Evolutionary conservation across 352 stramenopile species (phyloP).

Genomic region (Globisporangium cederbergense): DNA sequence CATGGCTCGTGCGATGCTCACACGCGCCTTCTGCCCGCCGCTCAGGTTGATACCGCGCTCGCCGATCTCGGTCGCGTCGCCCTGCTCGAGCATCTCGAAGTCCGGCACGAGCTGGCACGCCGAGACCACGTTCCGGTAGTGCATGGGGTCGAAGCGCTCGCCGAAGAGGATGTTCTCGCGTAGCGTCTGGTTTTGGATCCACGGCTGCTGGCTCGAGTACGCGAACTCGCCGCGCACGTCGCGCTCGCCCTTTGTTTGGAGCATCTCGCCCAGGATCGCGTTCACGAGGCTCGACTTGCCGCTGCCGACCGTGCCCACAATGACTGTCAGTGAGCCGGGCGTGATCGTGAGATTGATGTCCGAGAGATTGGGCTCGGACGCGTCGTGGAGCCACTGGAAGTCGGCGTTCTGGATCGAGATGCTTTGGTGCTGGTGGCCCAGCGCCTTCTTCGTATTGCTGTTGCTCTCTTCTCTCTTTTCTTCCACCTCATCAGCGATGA

Average conservation of each 20-base stretch:
- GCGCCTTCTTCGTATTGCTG: not conserved
- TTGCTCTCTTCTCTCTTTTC: slow-evolving; percentile 12
- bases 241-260: slow-evolving; percentile 22
- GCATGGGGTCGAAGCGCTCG: slow-evolving; percentile 26
- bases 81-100: slow-evolving; percentile 76
- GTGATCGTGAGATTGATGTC: slow-evolving; percentile 55
- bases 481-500: slow-evolving; percentile 38
- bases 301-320: slow-evolving; percentile 46
- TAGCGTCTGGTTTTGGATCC: slow-evolving; percentile 49
- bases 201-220: slow-evolving; percentile 43
- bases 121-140: slow-evolving; percentile 51
- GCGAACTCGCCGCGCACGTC: slow-evolving; percentile 31
- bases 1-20: slow-evolving; percentile 55
- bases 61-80: slow-evolving; percentile 94
- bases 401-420: slow-evolving; percentile 24
- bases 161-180: slow-evolving; percentile 64
- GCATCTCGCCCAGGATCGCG: slow-evolving; percentile 48
- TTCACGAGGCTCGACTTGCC: slow-evolving; percentile 53
- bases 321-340: slow-evolving; percentile 35
- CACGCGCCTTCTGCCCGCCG: slow-evolving; percentile 77
- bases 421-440: not conserved
- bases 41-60: slow-evolving; percentile 83
- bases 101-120: slow-evolving; percentile 86
- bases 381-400: slow-evolving; percentile 31
- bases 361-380: slow-evolving; percentile 23